Percentiles rank a stretch among this genome's conserved stretches.
phyloP scores from a whole-genome alignment of 768 basidiomycete genomes.

The Boletellus sp. region DNA sequence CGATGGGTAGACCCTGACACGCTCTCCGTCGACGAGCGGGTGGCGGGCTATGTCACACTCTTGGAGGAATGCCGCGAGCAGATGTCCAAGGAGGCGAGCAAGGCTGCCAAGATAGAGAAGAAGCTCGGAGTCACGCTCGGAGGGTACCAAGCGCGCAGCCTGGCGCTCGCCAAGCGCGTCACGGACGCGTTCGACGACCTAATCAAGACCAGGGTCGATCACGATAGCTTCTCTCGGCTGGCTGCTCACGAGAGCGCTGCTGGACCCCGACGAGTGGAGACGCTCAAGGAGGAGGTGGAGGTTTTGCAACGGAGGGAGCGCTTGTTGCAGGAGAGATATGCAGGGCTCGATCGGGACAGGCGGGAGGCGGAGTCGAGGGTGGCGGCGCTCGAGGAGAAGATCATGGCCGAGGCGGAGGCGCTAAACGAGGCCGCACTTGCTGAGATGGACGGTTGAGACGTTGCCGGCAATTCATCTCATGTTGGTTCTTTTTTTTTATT shows the following conservation, averaged over 20 bases:
- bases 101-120: slow-evolving; percentile 85
- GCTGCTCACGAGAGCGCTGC: slow-evolving; percentile 67
- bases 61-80: slow-evolving; percentile 60
- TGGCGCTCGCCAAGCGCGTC: slow-evolving; percentile 60
- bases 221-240: slow-evolving; percentile 76
- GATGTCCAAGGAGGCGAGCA: slow-evolving; percentile 79
- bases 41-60: slow-evolving; percentile 59
- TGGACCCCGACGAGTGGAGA: slow-evolving; percentile 72
- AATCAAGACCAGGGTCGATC: slow-evolving; percentile 60
- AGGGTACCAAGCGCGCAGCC: slow-evolving; percentile 82
- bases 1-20: slow-evolving; percentile 64
- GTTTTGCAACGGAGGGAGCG: slow-evolving; percentile 72
- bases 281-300: slow-evolving; percentile 86
- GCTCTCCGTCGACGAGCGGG: slow-evolving; percentile 57
- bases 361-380: slow-evolving; percentile 57
- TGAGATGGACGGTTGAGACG: slow-evolving; percentile 45
- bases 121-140: slow-evolving; percentile 83
- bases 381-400: slow-evolving; percentile 70
- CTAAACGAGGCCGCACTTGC: slow-evolving; percentile 74
- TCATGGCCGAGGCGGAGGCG: slow-evolving; percentile 83
- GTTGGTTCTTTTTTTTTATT: slow-evolving; percentile 7
- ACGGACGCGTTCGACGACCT: slow-evolving; percentile 69
- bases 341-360: slow-evolving; percentile 74
- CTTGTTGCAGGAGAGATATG: slow-evolving; percentile 76
- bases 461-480: background rate